A percentile compares a stretch with the other conserved stretches of the same genome.
These are phyloP conservation scores for Pseudonitzschia multiseries DNA, from an alignment of 108 stramenopile genomes.

Conservation along the genomic window DNA sequence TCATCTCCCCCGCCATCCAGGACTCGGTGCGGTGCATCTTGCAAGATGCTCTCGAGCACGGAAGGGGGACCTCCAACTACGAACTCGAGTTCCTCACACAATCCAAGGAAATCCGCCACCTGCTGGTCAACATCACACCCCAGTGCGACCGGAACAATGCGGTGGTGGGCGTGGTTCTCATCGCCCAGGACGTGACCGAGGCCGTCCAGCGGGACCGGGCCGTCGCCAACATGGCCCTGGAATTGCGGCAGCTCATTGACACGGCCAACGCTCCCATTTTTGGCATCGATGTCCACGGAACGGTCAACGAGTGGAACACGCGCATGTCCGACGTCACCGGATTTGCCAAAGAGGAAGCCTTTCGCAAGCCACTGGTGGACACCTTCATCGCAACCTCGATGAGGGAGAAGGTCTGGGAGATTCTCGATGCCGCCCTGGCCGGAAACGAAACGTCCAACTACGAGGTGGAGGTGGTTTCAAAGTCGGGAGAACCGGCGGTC, in stretches of 20 bases:
- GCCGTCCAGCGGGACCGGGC: conserved; percentile 54
- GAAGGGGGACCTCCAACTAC: conserved; percentile 65
- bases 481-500: conserved; percentile 46
- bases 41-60: conserved; percentile 54
- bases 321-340: conserved; percentile 61
- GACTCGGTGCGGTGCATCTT: conserved; percentile 53
- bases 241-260: conserved; percentile 73
- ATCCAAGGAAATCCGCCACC: conserved; percentile 42
- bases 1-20: conserved; percentile 44
- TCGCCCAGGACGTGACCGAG: conserved; percentile 83
- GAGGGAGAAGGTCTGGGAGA: conserved; percentile 49
- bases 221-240: conserved; percentile 60
- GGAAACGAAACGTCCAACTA: conserved; percentile 74
- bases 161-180: conserved; percentile 69
- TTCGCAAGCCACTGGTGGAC: conserved; percentile 59
- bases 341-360: conserved; percentile 64
- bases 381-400: conserved; percentile 65
- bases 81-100: conserved; percentile 55
- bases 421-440: conserved; percentile 52
- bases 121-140: conserved; percentile 76
- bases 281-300: conserved; percentile 71
- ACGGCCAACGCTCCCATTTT: conserved; percentile 84
- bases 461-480: conserved; percentile 69
- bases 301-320: conserved; percentile 75
- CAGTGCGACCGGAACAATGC: conserved; percentile 59